phyloP scores from a whole-genome alignment of 2,329 filamentous ascomycete species.

The Dichotomopilus funicola region DNA sequence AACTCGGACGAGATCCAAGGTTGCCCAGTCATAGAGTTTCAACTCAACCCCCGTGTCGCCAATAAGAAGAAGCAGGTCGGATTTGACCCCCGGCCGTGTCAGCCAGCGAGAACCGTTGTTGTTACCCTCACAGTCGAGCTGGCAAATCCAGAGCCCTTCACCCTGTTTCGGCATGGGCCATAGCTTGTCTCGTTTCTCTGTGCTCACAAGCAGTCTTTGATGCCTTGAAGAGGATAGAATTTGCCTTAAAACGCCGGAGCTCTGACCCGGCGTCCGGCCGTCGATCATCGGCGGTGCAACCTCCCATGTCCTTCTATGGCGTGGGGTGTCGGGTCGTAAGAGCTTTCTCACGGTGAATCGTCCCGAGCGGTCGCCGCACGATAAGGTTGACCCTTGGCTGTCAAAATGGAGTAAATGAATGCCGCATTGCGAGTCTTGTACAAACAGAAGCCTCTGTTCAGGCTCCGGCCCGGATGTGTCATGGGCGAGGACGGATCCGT shows the following conservation, averaged over 20 bases:
- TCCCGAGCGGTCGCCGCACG: conserved; percentile 13
- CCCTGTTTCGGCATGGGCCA: conserved; percentile 13
- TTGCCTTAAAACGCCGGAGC: conserved; percentile 1
- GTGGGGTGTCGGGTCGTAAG: background rate
- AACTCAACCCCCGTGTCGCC: no score
- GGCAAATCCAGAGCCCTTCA: background rate
- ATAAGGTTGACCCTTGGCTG: conserved; percentile 9
- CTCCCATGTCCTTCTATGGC: background rate
- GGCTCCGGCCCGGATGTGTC: conserved; percentile 15
- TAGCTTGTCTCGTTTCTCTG: conserved; percentile 10
- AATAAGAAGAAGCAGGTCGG: background rate
- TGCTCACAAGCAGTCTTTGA: conserved; percentile 13
- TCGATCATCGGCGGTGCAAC: background rate
- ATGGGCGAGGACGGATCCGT: conserved; percentile 20
- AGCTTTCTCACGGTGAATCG: conserved; percentile 15
- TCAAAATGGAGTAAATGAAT: conserved; percentile 19
- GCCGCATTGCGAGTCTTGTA: background rate
- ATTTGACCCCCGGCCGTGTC: background rate
- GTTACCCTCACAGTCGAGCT: background rate
- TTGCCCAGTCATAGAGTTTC: no score
- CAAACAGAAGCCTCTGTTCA: conserved; percentile 15
- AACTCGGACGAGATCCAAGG: no score
- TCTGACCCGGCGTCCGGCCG: background rate
- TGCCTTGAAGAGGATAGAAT: conserved; percentile 13
- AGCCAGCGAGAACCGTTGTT: background rate